Conservation (phyloP, 768 basidiomycete species). For the Russula dissimulans region DNA sequence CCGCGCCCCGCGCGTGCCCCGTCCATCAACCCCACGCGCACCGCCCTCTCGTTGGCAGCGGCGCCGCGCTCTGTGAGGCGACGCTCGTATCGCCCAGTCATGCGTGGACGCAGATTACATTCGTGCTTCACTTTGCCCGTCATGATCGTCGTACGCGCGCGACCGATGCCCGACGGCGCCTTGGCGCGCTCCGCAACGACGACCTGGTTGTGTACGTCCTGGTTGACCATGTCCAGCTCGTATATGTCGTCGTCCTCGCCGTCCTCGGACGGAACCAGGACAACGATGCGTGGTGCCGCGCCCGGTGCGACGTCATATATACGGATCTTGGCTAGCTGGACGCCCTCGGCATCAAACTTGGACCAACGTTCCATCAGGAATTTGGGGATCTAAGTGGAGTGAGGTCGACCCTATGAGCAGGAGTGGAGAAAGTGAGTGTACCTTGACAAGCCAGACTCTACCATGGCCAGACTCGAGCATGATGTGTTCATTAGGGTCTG, state of each 20-base stretch:
- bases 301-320: conserved; percentile 45
- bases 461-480: conserved; percentile 69
- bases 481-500: conserved; percentile 76
- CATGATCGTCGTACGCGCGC: conserved; percentile 68
- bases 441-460: conserved; percentile 81
- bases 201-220: conserved; percentile 75
- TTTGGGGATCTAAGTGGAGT: conserved; percentile 59
- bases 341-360: conserved; percentile 59
- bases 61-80: conserved; percentile 62
- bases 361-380: conserved; percentile 83
- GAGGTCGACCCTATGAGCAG: not conserved
- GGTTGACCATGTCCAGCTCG: conserved; percentile 82
- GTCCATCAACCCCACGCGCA: conserved; percentile 68
- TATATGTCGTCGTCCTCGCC: conserved; percentile 52
- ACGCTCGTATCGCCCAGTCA: conserved; percentile 56
- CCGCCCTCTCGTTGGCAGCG: conserved; percentile 54
- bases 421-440: conserved; percentile 27
- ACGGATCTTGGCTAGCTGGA: conserved; percentile 77
- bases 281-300: conserved; percentile 50
- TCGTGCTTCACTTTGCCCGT: conserved; percentile 78
- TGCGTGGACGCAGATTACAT: conserved; percentile 60
- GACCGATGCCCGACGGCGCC: conserved; percentile 38
- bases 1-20: conserved; percentile 64
- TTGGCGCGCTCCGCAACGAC: conserved; percentile 80
- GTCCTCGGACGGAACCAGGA: conserved; percentile 55